Evolutionary conservation across 768 basidiomycete species (phyloP).

Genomic region (Boletus pseudo-olivaceus): DNA sequence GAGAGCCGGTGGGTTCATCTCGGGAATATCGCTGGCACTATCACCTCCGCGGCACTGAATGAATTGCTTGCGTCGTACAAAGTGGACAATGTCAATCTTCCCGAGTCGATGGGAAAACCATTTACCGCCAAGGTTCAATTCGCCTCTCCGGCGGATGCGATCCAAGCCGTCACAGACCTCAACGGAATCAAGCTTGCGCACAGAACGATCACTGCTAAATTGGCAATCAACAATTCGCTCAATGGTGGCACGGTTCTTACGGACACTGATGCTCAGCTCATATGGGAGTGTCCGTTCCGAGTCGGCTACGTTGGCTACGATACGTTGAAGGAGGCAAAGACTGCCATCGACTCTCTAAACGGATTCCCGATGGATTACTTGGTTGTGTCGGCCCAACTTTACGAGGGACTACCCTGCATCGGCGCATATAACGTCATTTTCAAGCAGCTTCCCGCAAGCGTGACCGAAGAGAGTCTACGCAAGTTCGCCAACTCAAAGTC

Average conservation of each 20-base stretch:
- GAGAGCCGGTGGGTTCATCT: slow-evolving; percentile 64
- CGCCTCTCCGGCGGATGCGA: slow-evolving; percentile 45
- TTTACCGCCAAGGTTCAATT: slow-evolving; percentile 45
- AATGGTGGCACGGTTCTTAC: slow-evolving; percentile 38
- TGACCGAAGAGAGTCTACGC: slow-evolving; percentile 39
- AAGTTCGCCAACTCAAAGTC: slow-evolving; percentile 46
- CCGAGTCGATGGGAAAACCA: slow-evolving; percentile 24
- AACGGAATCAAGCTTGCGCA: slow-evolving; percentile 44
- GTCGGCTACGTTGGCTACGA: slow-evolving; percentile 64
- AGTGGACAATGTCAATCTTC: slow-evolving; percentile 38
- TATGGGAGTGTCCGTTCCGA: slow-evolving; percentile 56
- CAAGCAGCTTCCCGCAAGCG: slow-evolving; percentile 46
- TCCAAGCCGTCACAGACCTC: slow-evolving; percentile 48
- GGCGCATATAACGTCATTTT: slow-evolving; percentile 62
- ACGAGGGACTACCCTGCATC: slow-evolving; percentile 57
- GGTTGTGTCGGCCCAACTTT: slow-evolving; percentile 44
- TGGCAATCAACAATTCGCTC: slow-evolving; percentile 40
- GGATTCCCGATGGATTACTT: slow-evolving; percentile 36
- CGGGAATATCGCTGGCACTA: slow-evolving; percentile 42
- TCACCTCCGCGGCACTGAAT: slow-evolving; percentile 35
- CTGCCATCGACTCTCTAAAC: slow-evolving; percentile 45
- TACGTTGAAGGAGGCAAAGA: slow-evolving; percentile 44
- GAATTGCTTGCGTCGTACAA: slow-evolving; percentile 41
- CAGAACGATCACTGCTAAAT: slow-evolving; percentile 39
- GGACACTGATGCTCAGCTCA: slow-evolving; percentile 55